These are phyloP conservation scores for Scheffersomyces insectosa DNA, from an alignment of 1,139 yeast species.

Conservation along the genomic window DNA sequence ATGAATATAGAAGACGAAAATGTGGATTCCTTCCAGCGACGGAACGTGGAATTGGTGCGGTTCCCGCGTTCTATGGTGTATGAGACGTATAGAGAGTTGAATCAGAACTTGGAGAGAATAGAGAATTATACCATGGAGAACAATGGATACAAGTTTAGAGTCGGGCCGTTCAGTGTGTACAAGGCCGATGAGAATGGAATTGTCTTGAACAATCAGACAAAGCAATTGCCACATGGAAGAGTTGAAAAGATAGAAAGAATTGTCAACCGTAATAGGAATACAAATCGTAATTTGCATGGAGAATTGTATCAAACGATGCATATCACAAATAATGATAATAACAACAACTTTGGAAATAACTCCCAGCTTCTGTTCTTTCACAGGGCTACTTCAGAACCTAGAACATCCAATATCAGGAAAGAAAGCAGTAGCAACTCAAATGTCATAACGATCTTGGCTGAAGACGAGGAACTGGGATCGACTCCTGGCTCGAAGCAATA, in stretches of 20 bases:
- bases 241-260: not conserved
- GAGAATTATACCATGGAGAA: conserved; percentile 14
- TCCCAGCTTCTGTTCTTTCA: not conserved
- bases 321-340: too few species aligned
- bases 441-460: not conserved
- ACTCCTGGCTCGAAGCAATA: not conserved
- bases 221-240: not conserved
- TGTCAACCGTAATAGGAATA: not conserved
- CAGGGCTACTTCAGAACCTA: not conserved
- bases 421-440: not conserved
- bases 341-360: not conserved
- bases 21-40: conserved; percentile 31
- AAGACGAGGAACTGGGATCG: not conserved
- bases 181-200: not conserved
- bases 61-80: conserved; percentile 36
- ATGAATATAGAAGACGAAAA: conserved; percentile 18
- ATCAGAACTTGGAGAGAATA: conserved; percentile 24
- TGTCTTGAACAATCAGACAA: not conserved
- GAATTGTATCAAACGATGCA: not conserved
- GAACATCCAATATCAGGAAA: not conserved
- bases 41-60: conserved; percentile 36
- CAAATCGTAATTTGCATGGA: not conserved
- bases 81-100: conserved; percentile 33
- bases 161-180: conserved; percentile 39
- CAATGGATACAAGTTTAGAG: conserved; percentile 6